Percentiles rank a stretch among this genome's conserved stretches.
phyloP scores from a whole-genome alignment of 208 protist genomes.

The Leishmania tarentolae region DNA sequence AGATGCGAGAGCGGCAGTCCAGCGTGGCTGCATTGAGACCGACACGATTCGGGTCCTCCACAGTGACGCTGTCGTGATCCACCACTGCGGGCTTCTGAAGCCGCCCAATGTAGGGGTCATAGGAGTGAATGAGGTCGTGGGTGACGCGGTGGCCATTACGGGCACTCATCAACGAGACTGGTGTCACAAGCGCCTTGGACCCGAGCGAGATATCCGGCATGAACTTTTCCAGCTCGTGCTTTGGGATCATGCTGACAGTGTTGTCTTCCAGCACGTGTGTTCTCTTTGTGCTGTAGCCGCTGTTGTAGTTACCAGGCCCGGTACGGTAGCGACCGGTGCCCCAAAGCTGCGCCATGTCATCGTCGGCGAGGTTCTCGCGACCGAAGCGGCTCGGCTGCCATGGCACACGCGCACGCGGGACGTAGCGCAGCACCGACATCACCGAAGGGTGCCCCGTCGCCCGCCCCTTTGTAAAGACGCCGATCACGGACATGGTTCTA shows the following conservation, averaged over 20 bases:
- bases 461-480: conserved; percentile 77
- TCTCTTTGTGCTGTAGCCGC: conserved; percentile 88
- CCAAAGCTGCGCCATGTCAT: conserved; percentile 80
- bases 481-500: conserved; percentile 68
- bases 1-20: conserved; percentile 84
- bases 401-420: conserved; percentile 84
- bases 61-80: conserved; percentile 88
- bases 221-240: conserved; percentile 89
- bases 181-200: conserved; percentile 86
- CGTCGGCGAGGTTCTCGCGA: conserved; percentile 79
- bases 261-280: conserved; percentile 84
- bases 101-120: conserved; percentile 84
- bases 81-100: conserved; percentile 77
- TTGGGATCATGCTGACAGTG: conserved; percentile 81
- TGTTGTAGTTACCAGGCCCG: conserved; percentile 87
- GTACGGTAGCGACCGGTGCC: conserved; percentile 74
- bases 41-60: conserved; percentile 85
- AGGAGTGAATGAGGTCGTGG: conserved; percentile 91
- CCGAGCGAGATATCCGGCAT: conserved; percentile 91
- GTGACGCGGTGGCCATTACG: conserved; percentile 90
- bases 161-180: conserved; percentile 88
- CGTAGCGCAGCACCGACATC: conserved; percentile 79
- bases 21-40: conserved; percentile 90
- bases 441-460: conserved; percentile 60
- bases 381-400: conserved; percentile 89